Percentiles rank a stretch among this genome's conserved stretches.
phyloP scores from a whole-genome alignment of 2,329 filamentous ascomycete genomes.

The Coleophoma crateriformis region DNA sequence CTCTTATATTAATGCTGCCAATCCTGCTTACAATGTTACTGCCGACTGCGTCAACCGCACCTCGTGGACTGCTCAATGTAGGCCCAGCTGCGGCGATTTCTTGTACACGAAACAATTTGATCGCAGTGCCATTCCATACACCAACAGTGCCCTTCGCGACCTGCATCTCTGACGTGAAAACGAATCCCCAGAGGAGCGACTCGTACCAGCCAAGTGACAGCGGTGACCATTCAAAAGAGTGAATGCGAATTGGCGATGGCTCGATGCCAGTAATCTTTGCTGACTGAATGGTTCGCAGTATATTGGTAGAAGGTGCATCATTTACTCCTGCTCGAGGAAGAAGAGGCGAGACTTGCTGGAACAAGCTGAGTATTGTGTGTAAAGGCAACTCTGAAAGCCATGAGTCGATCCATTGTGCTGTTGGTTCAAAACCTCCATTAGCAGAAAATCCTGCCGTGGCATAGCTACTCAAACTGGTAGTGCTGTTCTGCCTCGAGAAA shows the following conservation, averaged over 20 bases:
- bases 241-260: constrained; percentile 67
- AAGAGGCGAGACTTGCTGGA: constrained; percentile 57
- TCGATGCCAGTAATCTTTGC: constrained; percentile 69
- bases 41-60: constrained; percentile 89
- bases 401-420: constrained; percentile 79
- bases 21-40: constrained; percentile 85
- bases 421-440: constrained; percentile 67
- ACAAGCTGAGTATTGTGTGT: constrained; percentile 76
- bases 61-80: constrained; percentile 76
- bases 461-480: constrained; percentile 68
- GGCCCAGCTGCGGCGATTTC: constrained; percentile 77
- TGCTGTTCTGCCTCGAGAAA: constrained; percentile 88
- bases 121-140: constrained; percentile 86
- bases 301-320: constrained; percentile 38
- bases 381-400: constrained; percentile 91
- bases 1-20: constrained; percentile 55
- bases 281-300: constrained; percentile 49
- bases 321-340: constrained; percentile 43
- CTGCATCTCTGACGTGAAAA: constrained; percentile 87
- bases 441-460: constrained; percentile 51
- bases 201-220: constrained; percentile 93
- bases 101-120: constrained; percentile 86
- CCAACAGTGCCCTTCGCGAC: constrained; percentile 82
- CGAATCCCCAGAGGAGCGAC: constrained; percentile 86
- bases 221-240: constrained; percentile 92